Conservation (phyloP, 192 early-diverging fungal species). For the Gaertneriomyces semiglobifer region DNA sequence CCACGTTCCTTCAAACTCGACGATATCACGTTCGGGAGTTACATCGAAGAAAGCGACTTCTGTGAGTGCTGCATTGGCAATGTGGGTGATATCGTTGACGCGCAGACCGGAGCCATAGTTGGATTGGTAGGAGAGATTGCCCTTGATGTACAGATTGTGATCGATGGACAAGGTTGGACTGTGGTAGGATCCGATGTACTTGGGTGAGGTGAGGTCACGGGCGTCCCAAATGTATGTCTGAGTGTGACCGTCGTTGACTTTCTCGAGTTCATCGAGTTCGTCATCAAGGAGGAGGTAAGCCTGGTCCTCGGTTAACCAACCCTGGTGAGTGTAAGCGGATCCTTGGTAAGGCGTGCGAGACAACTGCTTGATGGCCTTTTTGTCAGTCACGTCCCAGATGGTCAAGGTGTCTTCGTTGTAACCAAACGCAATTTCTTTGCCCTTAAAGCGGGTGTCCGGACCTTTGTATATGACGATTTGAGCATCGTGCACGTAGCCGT, state of each 20-base stretch:
- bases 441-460: neutral
- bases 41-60: constrained; percentile 10
- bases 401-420: constrained; percentile 6
- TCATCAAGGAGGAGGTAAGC: constrained; percentile 3
- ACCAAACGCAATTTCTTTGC: neutral
- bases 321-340: constrained; percentile 11
- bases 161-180: neutral
- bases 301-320: constrained; percentile 10
- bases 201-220: neutral
- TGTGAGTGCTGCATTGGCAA: neutral
- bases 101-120: constrained; percentile 12
- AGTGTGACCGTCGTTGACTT: neutral
- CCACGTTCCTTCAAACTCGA: constrained; percentile 10
- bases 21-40: constrained; percentile 1
- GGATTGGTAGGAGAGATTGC: constrained; percentile 1
- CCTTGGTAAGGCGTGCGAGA: constrained; percentile 5
- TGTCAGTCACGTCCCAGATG: constrained; percentile 6
- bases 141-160: constrained; percentile 14
- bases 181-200: constrained; percentile 2
- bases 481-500: constrained; percentile 5
- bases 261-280: neutral
- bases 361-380: neutral
- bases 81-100: constrained; percentile 2
- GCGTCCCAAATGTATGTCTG: constrained; percentile 12
- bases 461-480: constrained; percentile 7